Conservation (phyloP, 148 eudicot genomes). For the Rhododendron vialii region DNA sequence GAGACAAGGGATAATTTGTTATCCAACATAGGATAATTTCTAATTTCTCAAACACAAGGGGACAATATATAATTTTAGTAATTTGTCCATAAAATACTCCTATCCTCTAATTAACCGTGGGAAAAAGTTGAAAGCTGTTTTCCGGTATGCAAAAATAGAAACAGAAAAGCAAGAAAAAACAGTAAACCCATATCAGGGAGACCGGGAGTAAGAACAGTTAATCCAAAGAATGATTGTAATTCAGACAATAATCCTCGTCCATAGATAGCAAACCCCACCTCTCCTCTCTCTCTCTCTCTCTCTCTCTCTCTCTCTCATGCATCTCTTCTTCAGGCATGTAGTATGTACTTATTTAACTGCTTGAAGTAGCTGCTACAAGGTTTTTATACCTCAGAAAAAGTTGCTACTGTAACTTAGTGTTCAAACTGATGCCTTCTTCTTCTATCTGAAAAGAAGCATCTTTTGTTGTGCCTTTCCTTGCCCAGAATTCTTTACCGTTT, state of each 20-base stretch:
- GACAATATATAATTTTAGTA: not conserved
- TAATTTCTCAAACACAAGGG: not conserved
- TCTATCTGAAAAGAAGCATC: not conserved
- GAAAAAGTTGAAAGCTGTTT: not conserved
- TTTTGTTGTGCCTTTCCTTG: not conserved
- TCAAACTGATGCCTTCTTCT: too few species aligned
- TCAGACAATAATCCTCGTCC: not conserved
- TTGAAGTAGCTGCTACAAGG: not conserved
- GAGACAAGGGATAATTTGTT: too few species aligned
- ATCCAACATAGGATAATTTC: not conserved
- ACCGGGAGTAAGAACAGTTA: not conserved
- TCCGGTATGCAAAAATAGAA: not conserved
- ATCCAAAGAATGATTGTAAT: not conserved
- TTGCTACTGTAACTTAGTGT: not conserved
- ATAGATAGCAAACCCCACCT: not conserved
- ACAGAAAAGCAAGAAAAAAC: not conserved
- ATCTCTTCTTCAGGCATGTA: not conserved
- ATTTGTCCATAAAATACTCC: not conserved
- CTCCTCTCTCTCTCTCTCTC: not conserved
- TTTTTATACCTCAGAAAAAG: not conserved
- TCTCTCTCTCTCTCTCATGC: not conserved
- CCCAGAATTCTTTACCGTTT: not conserved
- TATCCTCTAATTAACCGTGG: not conserved
- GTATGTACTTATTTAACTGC: not conserved
- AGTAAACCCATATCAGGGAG: not conserved